A percentile compares a stretch with the other conserved stretches of the same genome.
These are phyloP conservation scores for Cenchrus americanus DNA, from an alignment of 176 grass and related monocot species.

Conservation along the genomic window DNA sequence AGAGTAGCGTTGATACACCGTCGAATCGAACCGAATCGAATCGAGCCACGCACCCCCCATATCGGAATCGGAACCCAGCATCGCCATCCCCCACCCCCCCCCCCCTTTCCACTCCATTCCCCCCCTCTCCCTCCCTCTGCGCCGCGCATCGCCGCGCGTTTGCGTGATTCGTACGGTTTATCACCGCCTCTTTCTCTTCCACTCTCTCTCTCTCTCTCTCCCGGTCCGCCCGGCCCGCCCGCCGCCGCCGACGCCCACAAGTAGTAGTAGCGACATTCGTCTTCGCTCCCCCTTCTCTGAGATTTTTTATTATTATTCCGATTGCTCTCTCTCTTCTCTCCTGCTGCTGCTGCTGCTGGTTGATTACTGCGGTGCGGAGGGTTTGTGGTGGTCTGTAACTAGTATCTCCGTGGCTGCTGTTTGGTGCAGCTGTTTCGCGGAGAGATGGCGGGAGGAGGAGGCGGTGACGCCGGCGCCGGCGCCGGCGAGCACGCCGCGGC, in stretches of 20 bases:
- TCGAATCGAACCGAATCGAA: constrained; percentile 52
- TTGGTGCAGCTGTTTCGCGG: constrained; percentile 27
- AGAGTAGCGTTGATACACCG: constrained; percentile 98
- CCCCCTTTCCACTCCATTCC: constrained; percentile 22
- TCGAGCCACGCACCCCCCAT: constrained; percentile 25
- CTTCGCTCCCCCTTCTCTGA: neutral
- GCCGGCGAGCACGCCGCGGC: constrained; percentile 46
- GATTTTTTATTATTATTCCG: constrained; percentile 23
- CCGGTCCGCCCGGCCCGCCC: constrained; percentile 1
- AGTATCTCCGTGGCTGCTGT: neutral
- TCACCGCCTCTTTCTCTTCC: constrained; percentile 88
- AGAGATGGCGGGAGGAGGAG: constrained; percentile 47
- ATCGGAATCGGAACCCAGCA: constrained; percentile 48
- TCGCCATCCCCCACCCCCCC: constrained; percentile 36
- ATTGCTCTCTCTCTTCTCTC: neutral
- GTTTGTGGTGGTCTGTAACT: constrained; percentile 26
- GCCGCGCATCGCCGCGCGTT: constrained; percentile 19
- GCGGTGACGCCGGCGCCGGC: constrained; percentile 35
- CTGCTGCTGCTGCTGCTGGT: neutral
- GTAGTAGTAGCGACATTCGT: constrained; percentile 61
- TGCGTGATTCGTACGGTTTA: constrained; percentile 96
- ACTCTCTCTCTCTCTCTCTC: constrained; percentile 55
- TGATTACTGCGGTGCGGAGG: constrained; percentile 13
- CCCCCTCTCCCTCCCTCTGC: neutral
- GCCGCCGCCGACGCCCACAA: constrained; percentile 20